Evolutionary conservation across 306 rosid species (phyloP).

Genomic region (Acacia crassicarpa): DNA sequence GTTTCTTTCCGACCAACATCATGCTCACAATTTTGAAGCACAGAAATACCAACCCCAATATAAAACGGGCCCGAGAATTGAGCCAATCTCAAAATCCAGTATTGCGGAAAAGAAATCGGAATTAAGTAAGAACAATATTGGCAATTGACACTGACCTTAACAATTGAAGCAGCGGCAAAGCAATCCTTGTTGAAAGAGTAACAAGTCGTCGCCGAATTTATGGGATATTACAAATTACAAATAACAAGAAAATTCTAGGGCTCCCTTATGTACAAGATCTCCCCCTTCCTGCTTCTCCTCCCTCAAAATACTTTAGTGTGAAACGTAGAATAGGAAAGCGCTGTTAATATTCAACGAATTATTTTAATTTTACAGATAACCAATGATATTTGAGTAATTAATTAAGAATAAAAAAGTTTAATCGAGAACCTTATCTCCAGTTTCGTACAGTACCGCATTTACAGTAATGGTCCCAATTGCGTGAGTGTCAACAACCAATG

Average conservation of each 20-base stretch:
- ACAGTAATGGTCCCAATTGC: not conserved
- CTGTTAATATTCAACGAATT: slow-evolving; percentile 32
- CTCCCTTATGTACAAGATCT: slow-evolving; percentile 53
- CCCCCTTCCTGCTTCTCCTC: slow-evolving; percentile 17
- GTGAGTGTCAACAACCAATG: slow-evolving; percentile 17
- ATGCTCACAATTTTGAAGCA: not conserved
- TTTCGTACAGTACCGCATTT: slow-evolving; percentile 18
- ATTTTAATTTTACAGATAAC: not conserved
- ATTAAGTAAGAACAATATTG: slow-evolving; percentile 3
- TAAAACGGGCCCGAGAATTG: not conserved
- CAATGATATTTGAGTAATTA: slow-evolving; percentile 15
- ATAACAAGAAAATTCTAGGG: slow-evolving; percentile 46
- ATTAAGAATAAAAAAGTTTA: not conserved
- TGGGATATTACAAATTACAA: slow-evolving; percentile 20
- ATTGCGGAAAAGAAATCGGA: slow-evolving; percentile 18
- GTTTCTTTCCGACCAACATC: slow-evolving; percentile 12
- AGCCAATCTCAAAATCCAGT: not conserved
- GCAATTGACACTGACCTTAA: slow-evolving; percentile 38
- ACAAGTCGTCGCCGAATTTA: slow-evolving; percentile 37
- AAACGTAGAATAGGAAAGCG: slow-evolving; percentile 28
- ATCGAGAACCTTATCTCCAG: slow-evolving; percentile 37
- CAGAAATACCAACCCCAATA: not conserved
- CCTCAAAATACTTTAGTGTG: slow-evolving; percentile 12
- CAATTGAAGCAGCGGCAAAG: slow-evolving; percentile 37
- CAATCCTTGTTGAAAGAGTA: slow-evolving; percentile 36